These are phyloP conservation scores for Aegilops tauschii DNA, from an alignment of 176 grass and related monocot genomes.

Conservation along the genomic window DNA sequence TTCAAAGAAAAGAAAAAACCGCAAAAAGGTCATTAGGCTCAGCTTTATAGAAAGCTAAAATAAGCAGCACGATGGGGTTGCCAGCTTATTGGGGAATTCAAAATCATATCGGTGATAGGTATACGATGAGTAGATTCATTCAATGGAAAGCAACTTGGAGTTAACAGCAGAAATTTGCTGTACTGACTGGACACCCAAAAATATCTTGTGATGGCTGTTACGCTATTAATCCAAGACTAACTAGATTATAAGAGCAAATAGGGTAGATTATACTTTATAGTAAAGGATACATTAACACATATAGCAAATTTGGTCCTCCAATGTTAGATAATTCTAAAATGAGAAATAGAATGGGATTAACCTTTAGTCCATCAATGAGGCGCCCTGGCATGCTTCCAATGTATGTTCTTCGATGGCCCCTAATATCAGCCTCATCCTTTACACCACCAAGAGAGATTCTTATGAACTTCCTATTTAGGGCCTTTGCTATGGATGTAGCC, in stretches of 20 bases:
- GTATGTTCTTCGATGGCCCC: constrained; percentile 96
- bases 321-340: constrained; percentile 27
- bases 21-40: background rate
- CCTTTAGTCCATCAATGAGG: constrained; percentile 98
- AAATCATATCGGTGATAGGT: background rate
- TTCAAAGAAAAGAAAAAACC: background rate
- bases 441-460: constrained; percentile 97
- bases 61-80: background rate
- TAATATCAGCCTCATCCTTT: constrained; percentile 99
- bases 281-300: background rate
- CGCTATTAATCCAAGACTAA: constrained; percentile 10
- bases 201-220: background rate
- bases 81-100: background rate
- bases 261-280: constrained; percentile 13
- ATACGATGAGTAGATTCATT: background rate
- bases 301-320: background rate
- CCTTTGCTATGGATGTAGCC: constrained; percentile 92
- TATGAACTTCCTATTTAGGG: constrained; percentile 87
- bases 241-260: constrained; percentile 11
- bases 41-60: background rate
- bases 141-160: background rate
- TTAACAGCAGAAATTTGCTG: background rate
- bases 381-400: constrained; percentile 99
- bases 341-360: constrained; percentile 24
- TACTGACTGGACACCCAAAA: background rate